Percentiles rank a stretch among this genome's conserved stretches.
These are phyloP conservation scores for Chlamydomonas schloesseri DNA, from an alignment of 139 green algal genomes.

Conservation along the genomic window DNA sequence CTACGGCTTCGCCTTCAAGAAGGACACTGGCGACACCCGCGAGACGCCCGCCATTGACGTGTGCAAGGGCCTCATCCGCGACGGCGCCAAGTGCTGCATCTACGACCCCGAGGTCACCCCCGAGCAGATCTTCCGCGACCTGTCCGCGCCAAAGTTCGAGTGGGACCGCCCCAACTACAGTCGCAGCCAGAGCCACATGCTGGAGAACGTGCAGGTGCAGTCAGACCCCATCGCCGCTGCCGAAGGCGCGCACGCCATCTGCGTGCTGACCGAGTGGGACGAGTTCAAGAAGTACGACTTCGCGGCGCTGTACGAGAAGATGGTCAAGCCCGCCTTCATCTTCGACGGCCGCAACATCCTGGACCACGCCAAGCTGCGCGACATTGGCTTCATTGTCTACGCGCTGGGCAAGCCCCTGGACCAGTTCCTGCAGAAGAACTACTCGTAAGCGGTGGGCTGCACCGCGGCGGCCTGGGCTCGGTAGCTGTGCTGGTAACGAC, in stretches of 20 bases:
- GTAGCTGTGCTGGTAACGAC: too few species aligned
- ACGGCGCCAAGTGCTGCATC: slow-evolving; percentile 77
- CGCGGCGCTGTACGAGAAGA: slow-evolving; percentile 82
- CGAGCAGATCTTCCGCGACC: slow-evolving; percentile 88
- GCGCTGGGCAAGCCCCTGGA: slow-evolving; percentile 98
- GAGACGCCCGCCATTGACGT: slow-evolving; percentile 99
- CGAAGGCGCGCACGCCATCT: slow-evolving; percentile 88
- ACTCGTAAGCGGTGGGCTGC: slow-evolving; percentile 24
- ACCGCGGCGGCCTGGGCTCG: too few species aligned
- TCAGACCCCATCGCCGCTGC: slow-evolving; percentile 75
- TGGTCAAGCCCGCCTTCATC: slow-evolving; percentile 99
- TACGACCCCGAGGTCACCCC: slow-evolving; percentile 94
- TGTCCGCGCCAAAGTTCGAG: slow-evolving; percentile 89
- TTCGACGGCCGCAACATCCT: slow-evolving; percentile 99
- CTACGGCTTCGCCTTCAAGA: slow-evolving; percentile 99
- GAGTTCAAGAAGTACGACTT: slow-evolving; percentile 95
- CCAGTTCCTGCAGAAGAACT: slow-evolving; percentile 89
- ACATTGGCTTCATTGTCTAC: slow-evolving; percentile 99
- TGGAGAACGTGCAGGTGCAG: slow-evolving; percentile 67
- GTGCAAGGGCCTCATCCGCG: slow-evolving; percentile 87
- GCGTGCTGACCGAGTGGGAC: slow-evolving; percentile 99
- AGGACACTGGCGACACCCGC: slow-evolving; percentile 95
- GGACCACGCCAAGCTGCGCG: slow-evolving; percentile 88
- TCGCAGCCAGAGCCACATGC: slow-evolving; percentile 58
- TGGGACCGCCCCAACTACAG: slow-evolving; percentile 91